These are phyloP conservation scores for Candolleomyces efflorescens DNA, from an alignment of 768 basidiomycete species.

Conservation along the genomic window DNA sequence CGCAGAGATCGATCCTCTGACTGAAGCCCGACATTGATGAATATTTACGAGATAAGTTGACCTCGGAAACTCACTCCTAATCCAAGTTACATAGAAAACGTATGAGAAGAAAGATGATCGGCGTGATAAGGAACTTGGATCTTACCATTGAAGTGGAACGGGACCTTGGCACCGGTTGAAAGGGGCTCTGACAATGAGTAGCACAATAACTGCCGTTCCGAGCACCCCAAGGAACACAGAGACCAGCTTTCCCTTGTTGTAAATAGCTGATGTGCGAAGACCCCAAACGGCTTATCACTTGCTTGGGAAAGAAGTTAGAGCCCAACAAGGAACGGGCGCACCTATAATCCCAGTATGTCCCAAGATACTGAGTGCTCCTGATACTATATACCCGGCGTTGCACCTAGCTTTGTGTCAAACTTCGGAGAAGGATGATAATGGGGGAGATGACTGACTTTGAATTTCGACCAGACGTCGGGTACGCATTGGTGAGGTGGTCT, in stretches of 20 bases:
- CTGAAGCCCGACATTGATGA: not conserved
- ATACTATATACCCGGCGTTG: no score
- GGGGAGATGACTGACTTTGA: no score
- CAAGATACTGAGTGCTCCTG: constrained; percentile 4
- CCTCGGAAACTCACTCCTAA: not conserved
- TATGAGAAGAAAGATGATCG: no score
- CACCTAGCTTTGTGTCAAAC: no score
- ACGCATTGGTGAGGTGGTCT: no score
- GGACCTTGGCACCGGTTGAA: not conserved
- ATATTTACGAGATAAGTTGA: not conserved
- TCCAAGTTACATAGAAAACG: no score
- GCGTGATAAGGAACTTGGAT: no score
- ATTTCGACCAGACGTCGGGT: no score
- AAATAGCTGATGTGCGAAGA: constrained; percentile 3
- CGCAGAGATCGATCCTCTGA: not conserved
- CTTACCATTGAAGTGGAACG: not conserved
- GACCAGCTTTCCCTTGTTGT: not conserved
- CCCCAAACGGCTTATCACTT: constrained; percentile 4
- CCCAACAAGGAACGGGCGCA: not conserved
- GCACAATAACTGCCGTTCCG: not conserved
- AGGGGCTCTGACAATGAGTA: not conserved
- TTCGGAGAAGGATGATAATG: no score
- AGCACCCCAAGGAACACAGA: not conserved
- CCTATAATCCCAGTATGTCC: constrained; percentile 5
- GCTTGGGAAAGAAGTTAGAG: not conserved